These are phyloP conservation scores for Hirsutella minnesotensis DNA, from an alignment of 2,329 filamentous ascomycete species.

Conservation along the genomic window DNA sequence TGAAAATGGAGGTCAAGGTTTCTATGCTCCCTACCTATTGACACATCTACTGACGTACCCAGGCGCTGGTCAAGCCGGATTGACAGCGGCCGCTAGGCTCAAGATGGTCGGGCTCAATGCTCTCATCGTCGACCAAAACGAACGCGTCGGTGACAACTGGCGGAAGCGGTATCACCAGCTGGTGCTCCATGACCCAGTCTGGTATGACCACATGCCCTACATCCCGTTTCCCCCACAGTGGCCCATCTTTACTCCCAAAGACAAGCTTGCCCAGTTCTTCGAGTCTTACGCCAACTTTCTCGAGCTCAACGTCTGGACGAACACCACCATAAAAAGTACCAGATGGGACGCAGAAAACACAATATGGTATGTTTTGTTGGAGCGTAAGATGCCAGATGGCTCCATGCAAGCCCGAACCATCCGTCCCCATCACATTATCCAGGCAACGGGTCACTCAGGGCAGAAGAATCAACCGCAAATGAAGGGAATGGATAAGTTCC, in stretches of 20 bases:
- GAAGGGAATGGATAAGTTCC: conserved; percentile 44
- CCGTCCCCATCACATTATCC: conserved; percentile 51
- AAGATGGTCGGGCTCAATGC: conserved; percentile 44
- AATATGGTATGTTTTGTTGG: conserved; percentile 43
- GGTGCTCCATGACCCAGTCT: conserved; percentile 57
- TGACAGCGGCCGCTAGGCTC: conserved; percentile 45
- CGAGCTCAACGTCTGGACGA: conserved; percentile 58
- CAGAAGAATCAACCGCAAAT: conserved; percentile 50
- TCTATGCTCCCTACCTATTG: rapidly evolving
- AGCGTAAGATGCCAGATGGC: conserved; percentile 36
- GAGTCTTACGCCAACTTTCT: conserved; percentile 51
- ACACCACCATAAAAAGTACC: conserved; percentile 33
- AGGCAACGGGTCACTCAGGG: conserved; percentile 57
- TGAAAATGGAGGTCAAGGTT: conserved; percentile 1
- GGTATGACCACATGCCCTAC: conserved; percentile 51
- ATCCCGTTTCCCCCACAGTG: conserved; percentile 51
- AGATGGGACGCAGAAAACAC: conserved; percentile 37
- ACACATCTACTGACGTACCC: neutral
- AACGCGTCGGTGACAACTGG: conserved; percentile 53
- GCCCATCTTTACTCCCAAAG: conserved; percentile 61
- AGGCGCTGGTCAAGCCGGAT: conserved; percentile 50
- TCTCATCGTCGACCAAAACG: conserved; percentile 47
- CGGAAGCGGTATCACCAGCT: conserved; percentile 50
- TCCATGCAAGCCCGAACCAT: conserved; percentile 39
- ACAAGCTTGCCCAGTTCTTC: conserved; percentile 59